Percentiles rank a stretch among this genome's conserved stretches.
Evolutionary conservation across 2,329 filamentous ascomycete genomes (phyloP).

Genomic region (Phyllosticta citriasiana): DNA sequence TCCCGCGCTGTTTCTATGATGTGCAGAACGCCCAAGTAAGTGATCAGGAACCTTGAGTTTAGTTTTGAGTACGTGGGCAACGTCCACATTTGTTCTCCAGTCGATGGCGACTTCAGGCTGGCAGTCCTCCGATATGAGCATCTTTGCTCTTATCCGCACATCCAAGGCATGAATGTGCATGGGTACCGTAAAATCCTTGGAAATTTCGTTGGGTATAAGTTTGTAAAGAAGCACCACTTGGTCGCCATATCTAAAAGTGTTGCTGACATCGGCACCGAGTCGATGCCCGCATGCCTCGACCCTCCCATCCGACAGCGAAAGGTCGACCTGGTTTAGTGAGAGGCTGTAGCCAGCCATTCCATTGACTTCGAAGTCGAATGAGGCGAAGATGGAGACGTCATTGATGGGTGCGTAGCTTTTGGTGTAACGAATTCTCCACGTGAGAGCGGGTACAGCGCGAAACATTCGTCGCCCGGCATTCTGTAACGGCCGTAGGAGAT

Average conservation of each 20-base stretch:
- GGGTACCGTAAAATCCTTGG: constrained; percentile 6
- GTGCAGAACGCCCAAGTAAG: constrained; percentile 26
- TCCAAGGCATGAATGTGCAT: constrained; percentile 34
- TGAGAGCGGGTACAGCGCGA: constrained; percentile 57
- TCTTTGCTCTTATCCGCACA: constrained; percentile 52
- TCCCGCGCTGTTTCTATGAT: constrained; percentile 4
- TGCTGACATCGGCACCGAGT: constrained; percentile 44
- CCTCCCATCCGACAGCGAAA: constrained; percentile 48
- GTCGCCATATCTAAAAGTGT: constrained; percentile 59
- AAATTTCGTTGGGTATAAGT: constrained; percentile 37
- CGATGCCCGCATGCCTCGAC: constrained; percentile 40
- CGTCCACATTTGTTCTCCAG: constrained; percentile 62
- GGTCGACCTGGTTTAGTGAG: constrained; percentile 48
- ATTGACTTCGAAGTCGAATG: constrained; percentile 65
- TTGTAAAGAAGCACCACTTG: constrained; percentile 67
- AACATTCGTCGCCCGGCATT: constrained; percentile 54
- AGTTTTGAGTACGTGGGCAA: constrained; percentile 40
- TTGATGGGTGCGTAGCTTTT: constrained; percentile 49
- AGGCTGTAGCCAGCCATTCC: constrained; percentile 58
- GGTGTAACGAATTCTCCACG: constrained; percentile 64
- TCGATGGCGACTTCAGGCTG: constrained; percentile 52
- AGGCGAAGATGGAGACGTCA: constrained; percentile 50
- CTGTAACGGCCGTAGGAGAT: constrained; percentile 53
- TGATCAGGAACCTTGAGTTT: constrained; percentile 30
- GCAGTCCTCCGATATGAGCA: constrained; percentile 48